Evolutionary conservation across 169 alveolate species (phyloP).

Genomic region (Plasmodium vivax): DNA sequence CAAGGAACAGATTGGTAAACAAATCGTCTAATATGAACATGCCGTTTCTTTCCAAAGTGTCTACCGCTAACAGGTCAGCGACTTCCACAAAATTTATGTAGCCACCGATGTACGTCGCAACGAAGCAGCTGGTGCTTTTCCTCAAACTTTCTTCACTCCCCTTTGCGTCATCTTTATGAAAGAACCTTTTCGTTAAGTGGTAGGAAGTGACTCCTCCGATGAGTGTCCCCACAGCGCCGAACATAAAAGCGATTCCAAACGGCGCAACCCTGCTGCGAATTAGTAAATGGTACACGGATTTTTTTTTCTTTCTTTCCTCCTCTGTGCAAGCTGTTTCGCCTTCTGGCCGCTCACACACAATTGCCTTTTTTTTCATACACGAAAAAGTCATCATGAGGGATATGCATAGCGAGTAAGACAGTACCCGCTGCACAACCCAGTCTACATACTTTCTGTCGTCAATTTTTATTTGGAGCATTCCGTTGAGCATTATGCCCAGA

Average conservation of each 20-base stretch:
- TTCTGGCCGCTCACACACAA: not conserved
- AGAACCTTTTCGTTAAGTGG: constrained; percentile 3
- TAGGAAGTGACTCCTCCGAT: constrained; percentile 34
- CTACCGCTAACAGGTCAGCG: constrained; percentile 14
- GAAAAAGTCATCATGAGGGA: constrained; percentile 43
- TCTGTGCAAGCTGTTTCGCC: not conserved
- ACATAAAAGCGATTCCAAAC: constrained; percentile 44
- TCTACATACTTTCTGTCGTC: constrained; percentile 14
- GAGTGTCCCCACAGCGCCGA: constrained; percentile 21
- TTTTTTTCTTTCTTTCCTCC: constrained; percentile 8
- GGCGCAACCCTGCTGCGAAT: constrained; percentile 2
- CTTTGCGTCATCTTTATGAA: not conserved
- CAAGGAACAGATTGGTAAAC: constrained; percentile 31
- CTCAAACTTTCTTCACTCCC: not conserved
- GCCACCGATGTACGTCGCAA: constrained; percentile 53
- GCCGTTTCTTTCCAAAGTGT: constrained; percentile 2
- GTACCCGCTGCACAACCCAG: constrained; percentile 5
- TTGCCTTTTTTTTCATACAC: constrained; percentile 34
- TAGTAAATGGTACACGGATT: constrained; percentile 2
- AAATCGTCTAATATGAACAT: constrained; percentile 49
- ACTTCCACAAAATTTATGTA: constrained; percentile 43
- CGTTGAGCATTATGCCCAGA: constrained; percentile 34
- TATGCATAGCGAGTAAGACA: constrained; percentile 46
- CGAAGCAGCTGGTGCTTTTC: constrained; percentile 15
- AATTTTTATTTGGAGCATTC: constrained; percentile 21